phyloP scores from a whole-genome alignment of 225 moss, liverwort and hornwort genomes.

The Sphagnum contortum region DNA sequence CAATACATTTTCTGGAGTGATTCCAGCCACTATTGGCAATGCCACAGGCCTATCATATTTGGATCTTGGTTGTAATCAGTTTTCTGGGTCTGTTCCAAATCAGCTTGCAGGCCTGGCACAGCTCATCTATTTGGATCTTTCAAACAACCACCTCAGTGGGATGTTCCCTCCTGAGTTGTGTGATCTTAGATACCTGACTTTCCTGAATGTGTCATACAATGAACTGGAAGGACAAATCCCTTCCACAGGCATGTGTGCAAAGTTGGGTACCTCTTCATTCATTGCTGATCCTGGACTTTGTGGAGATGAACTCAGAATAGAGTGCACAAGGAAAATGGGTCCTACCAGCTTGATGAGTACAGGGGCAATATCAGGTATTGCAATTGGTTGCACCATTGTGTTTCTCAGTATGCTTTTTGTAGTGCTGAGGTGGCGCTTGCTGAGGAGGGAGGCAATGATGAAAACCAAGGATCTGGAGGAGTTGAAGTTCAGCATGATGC shows the following conservation, averaged over 20 bases:
- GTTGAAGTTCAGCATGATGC: constrained; percentile 54
- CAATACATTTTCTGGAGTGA: constrained; percentile 38
- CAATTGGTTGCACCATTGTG: constrained; percentile 43
- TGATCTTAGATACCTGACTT: constrained; percentile 19
- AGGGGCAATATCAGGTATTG: constrained; percentile 50
- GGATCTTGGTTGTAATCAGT: constrained; percentile 34
- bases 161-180: constrained; percentile 39
- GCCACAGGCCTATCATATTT: constrained; percentile 44
- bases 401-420: constrained; percentile 38
- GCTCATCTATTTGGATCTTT: constrained; percentile 41
- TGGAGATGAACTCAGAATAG: neutral
- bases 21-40: constrained; percentile 39
- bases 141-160: constrained; percentile 48
- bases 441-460: constrained; percentile 29
- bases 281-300: constrained; percentile 19
- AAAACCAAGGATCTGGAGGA: constrained; percentile 28
- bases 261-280: constrained; percentile 12
- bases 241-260: constrained; percentile 19
- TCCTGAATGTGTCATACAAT: constrained; percentile 37
- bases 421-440: constrained; percentile 42
- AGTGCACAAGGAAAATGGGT: too few relatives aligned
- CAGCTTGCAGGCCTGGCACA: constrained; percentile 41
- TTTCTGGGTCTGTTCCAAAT: constrained; percentile 44
- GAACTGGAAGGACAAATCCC: constrained; percentile 22
- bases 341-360: constrained; percentile 8